Evolutionary conservation across 140 eudicot genomes (phyloP).

Genomic region (Stevia rebaudiana): DNA sequence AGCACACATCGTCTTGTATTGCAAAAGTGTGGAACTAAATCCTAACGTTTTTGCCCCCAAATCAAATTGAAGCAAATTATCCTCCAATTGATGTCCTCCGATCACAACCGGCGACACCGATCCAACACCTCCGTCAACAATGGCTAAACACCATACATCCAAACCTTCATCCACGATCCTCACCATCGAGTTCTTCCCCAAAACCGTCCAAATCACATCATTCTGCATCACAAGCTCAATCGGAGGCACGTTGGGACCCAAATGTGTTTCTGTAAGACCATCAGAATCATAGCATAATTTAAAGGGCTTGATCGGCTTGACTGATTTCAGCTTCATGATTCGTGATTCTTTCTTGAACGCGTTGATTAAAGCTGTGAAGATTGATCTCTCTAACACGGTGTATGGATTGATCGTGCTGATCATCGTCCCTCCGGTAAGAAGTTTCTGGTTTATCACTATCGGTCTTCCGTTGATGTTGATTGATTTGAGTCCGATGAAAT

Average conservation of each 20-base stretch:
- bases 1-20: conserved; percentile 52
- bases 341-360: conserved; percentile 46
- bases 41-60: conserved; percentile 44
- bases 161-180: conserved; percentile 41
- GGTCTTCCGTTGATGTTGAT: conserved; percentile 42
- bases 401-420: conserved; percentile 47
- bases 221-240: conserved; percentile 44
- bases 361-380: conserved; percentile 23
- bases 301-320: conserved; percentile 45
- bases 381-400: conserved; percentile 35
- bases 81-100: conserved; percentile 67
- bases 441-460: conserved; percentile 7
- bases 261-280: conserved; percentile 20
- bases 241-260: conserved; percentile 47
- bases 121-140: conserved; percentile 44
- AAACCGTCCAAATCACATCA: conserved; percentile 44
- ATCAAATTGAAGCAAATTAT: conserved; percentile 60
- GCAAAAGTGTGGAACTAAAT: conserved; percentile 53
- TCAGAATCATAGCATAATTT: conserved; percentile 40
- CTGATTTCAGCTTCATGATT: conserved; percentile 36
- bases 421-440: conserved; percentile 38
- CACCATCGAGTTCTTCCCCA: conserved; percentile 64
- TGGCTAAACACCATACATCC: conserved; percentile 61
- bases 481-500: conserved; percentile 42
- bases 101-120: conserved; percentile 32